Evolutionary conservation across 2,329 filamentous ascomycete species (phyloP), one percentile per base, ranked within the genome.

Genomic region (Botrytis cinerea): DNA sequence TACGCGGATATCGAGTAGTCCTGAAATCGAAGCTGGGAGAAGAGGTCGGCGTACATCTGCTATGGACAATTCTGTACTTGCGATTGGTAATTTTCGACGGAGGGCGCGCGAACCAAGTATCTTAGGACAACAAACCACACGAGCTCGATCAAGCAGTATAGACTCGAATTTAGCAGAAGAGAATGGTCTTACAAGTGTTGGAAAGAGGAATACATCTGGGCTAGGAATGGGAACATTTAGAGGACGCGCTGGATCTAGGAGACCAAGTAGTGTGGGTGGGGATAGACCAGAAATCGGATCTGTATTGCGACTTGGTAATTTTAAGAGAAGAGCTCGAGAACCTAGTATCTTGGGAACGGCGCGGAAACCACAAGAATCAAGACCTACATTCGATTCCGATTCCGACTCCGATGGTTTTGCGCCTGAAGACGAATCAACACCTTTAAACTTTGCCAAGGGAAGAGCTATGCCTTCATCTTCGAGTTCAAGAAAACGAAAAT

Each of bases 361-460:
- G 16, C 80, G 45, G 80, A 81, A 74, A 79, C 69, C 76, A 79
- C 73, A 80, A 79, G 43, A 82, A 82, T 46, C 78, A 77, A 46
- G 82, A 84, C 48, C 75, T 18, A 84, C 86, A 38, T 85, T 75
- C 46, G 75, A 76, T 54, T 76, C 78, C 6, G 84, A 87, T 43
- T 85, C 87, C 73, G 77, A 80, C 20, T 79, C 79, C 46, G 85
- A 87, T 35, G 86, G 87, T 76, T 91, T 89, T 78, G 86, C 84
- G 70, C 91, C 86, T 0, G 90, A 92, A 73, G 90, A 89, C 43
- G 90, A 92, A 82, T 91, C 90, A 25, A 93, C 91, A 10, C 91
- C 91, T 5, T 78, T 91, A 40, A 87, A 89, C 73, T 82, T 86
- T 32, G 83, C 83, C 51, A 86, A 83, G 25, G 40, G n/a, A 5